A percentile compares a stretch with the other conserved stretches of the same genome.
Evolutionary conservation across 2,329 filamentous ascomycete genomes (phyloP).

Genomic region (Cadophora luteo-olivacea): DNA sequence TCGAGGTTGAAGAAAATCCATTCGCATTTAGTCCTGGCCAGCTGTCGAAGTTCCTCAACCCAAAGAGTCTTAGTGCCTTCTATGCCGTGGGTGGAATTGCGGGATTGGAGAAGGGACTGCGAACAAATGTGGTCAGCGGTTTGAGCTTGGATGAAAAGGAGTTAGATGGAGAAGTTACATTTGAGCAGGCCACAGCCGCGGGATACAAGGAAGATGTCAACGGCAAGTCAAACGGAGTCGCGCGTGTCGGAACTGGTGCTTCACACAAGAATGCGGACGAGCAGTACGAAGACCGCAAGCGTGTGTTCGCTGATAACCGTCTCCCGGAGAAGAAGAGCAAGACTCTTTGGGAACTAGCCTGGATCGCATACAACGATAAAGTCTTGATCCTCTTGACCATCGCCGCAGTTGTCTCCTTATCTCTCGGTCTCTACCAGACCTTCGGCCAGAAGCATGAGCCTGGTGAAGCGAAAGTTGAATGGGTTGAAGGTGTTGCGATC

Average conservation of each 20-base stretch:
- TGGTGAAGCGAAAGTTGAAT: slow-evolving; percentile 62
- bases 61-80: slow-evolving; percentile 75
- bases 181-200: slow-evolving; percentile 47
- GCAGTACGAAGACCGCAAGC: slow-evolving; percentile 8
- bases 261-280: not conserved
- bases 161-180: slow-evolving; percentile 65
- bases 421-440: slow-evolving; percentile 75
- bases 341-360: slow-evolving; percentile 69
- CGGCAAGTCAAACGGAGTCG: slow-evolving; percentile 2
- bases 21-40: slow-evolving; percentile 77
- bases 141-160: slow-evolving; percentile 72
- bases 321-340: slow-evolving; percentile 70
- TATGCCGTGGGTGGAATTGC: slow-evolving; percentile 73
- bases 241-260: not conserved
- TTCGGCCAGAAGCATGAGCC: slow-evolving; percentile 56
- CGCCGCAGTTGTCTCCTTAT: slow-evolving; percentile 72
- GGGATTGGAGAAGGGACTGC: slow-evolving; percentile 76
- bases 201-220: not conserved
- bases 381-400: slow-evolving; percentile 72
- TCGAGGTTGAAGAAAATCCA: slow-evolving; percentile 67
- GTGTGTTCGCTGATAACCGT: slow-evolving; percentile 67
- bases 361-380: slow-evolving; percentile 82
- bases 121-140: slow-evolving; percentile 66
- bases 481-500: slow-evolving; percentile 81
- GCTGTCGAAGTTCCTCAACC: slow-evolving; percentile 75